Evolutionary conservation across 1,284 basidiomycete species (phyloP).

Genomic region (Moesziomyces sp.): DNA sequence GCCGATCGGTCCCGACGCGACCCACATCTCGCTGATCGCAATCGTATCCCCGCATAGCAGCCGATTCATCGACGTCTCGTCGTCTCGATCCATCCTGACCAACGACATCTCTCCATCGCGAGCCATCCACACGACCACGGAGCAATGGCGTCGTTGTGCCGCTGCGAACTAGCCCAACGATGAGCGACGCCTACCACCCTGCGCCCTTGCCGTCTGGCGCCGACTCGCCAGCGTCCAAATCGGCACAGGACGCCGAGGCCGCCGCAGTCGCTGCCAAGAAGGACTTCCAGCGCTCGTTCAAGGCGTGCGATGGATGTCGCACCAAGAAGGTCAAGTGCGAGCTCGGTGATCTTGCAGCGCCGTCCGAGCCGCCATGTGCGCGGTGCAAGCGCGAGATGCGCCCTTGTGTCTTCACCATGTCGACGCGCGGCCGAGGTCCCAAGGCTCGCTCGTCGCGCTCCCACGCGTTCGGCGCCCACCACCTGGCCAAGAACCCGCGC

Average conservation of each 20-base stretch:
- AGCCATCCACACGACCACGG: slow-evolving; percentile 1
- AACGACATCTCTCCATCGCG: neutral
- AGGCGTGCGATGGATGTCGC: slow-evolving; percentile 49
- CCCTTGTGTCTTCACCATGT: slow-evolving; percentile 51
- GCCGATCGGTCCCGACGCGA: slow-evolving; percentile 10
- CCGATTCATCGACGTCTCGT: neutral
- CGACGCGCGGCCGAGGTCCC: slow-evolving; percentile 41
- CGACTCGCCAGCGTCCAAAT: slow-evolving; percentile 19
- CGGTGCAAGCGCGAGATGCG: slow-evolving; percentile 49
- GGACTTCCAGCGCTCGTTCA: slow-evolving; percentile 50
- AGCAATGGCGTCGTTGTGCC: slow-evolving; percentile 27
- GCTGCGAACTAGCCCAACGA: slow-evolving; percentile 21
- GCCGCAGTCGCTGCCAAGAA: slow-evolving; percentile 25
- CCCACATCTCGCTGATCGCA: no score
- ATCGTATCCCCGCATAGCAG: no score
- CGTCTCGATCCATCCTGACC: slow-evolving; percentile 4
- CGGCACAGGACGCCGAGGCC: slow-evolving; percentile 15
- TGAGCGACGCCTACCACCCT: slow-evolving; percentile 20
- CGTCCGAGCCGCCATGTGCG: slow-evolving; percentile 50
- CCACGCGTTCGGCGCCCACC: slow-evolving; percentile 43
- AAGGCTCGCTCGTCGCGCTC: slow-evolving; percentile 46
- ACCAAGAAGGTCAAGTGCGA: slow-evolving; percentile 53
- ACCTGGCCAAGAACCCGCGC: slow-evolving; percentile 40
- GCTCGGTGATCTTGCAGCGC: slow-evolving; percentile 45
- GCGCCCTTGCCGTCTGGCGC: slow-evolving; percentile 1